Percentiles rank a stretch among this genome's conserved stretches.
Evolutionary conservation across 179 eudicot genomes (phyloP).

Genomic region (Sideroxylon spinosum): DNA sequence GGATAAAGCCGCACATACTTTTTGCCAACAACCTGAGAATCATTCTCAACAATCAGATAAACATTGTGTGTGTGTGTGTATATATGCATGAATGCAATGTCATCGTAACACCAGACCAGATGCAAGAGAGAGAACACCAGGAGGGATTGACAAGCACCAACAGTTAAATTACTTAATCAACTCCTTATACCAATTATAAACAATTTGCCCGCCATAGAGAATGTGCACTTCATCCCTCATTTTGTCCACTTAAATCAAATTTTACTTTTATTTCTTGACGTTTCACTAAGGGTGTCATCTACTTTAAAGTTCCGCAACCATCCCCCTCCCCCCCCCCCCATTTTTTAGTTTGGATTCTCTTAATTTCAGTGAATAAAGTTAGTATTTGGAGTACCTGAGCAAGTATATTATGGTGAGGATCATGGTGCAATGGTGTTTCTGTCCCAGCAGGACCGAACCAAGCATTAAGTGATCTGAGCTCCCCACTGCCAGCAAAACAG

Average conservation of each 20-base stretch:
- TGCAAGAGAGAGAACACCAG: neutral
- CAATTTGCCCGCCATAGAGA: too few relatives aligned
- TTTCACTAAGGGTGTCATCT: too few relatives aligned
- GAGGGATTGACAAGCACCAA: neutral
- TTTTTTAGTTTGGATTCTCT: too few relatives aligned
- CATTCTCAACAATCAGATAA: neutral
- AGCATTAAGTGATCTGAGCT: conserved; percentile 78
- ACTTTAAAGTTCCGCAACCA: neutral
- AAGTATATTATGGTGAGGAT: conserved; percentile 94
- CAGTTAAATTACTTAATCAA: too few relatives aligned
- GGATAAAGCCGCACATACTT: conserved; percentile 86
- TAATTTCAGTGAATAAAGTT: neutral
- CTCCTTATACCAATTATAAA: too few relatives aligned
- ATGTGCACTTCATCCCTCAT: too few relatives aligned
- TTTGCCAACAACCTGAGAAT: conserved; percentile 82
- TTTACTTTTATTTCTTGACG: neutral
- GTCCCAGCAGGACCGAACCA: conserved; percentile 99
- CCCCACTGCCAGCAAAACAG: conserved; percentile 88
- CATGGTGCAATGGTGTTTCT: conserved; percentile 92
- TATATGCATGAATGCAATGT: neutral
- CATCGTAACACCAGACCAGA: neutral
- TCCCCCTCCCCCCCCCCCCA: neutral
- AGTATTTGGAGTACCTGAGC: conserved; percentile 62
- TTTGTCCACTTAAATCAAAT: too few relatives aligned
- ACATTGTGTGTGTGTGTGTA: neutral